Conservation (phyloP, 345 rosid species). For the Euphorbia peplus region DNA sequence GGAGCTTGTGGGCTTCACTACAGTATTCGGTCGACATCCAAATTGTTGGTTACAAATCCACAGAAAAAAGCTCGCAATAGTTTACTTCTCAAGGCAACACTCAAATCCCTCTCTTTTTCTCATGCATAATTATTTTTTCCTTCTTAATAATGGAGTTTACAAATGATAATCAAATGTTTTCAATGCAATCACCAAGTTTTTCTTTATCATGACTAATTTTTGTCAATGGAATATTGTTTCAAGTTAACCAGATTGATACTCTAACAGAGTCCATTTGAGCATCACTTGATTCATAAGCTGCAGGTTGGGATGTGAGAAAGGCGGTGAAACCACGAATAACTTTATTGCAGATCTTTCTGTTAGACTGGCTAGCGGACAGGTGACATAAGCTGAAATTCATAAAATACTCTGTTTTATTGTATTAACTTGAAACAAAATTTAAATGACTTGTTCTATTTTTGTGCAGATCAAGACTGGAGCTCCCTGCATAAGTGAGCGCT, state of each 20-base stretch:
- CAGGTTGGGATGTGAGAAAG: slow-evolving; percentile 99
- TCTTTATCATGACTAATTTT: slow-evolving; percentile 12
- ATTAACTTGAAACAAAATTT: neutral
- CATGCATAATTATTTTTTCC: too few relatives aligned
- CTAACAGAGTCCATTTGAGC: slow-evolving; percentile 95
- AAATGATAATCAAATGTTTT: neutral
- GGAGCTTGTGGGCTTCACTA: slow-evolving; percentile 89
- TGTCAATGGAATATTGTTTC: slow-evolving; percentile 17
- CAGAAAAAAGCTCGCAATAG: slow-evolving; percentile 87
- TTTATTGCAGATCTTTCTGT: slow-evolving; percentile 95
- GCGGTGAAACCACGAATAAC: slow-evolving; percentile 97
- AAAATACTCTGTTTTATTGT: slow-evolving; percentile 13
- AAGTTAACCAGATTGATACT: slow-evolving; percentile 98
- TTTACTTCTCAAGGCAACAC: slow-evolving; percentile 71
- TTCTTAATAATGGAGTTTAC: too few relatives aligned
- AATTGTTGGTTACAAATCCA: slow-evolving; percentile 92
- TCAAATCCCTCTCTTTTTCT: too few relatives aligned
- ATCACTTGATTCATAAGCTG: slow-evolving; percentile 92
- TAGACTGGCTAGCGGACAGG: slow-evolving; percentile 98
- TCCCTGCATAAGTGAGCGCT: slow-evolving; percentile 92
- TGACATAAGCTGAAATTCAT: slow-evolving; percentile 22
- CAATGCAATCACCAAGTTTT: neutral
- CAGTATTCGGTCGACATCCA: slow-evolving; percentile 89
- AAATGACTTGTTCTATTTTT: slow-evolving; percentile 15
- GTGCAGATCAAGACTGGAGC: slow-evolving; percentile 97